Base-by-base conservation (phyloP, 345 rosid genomes). In the Euclidium syriacum region DNA sequence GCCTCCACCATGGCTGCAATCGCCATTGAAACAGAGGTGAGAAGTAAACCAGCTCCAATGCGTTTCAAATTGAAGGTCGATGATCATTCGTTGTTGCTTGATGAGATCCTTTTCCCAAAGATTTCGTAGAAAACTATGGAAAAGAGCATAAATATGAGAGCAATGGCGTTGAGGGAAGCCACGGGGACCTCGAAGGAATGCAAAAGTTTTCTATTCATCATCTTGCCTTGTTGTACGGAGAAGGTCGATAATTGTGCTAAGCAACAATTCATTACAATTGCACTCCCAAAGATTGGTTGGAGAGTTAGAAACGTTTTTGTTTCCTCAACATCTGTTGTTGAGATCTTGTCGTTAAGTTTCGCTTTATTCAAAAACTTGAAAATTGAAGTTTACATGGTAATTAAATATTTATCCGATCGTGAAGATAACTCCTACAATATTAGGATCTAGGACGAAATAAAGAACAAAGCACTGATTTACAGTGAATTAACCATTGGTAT, bases 221-320 rank as follows among this genome's bases (percentile, higher is more conserved):
- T 19, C 67, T 52, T 22, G 65, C 84, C 87, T 78, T 82, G 90
- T 54, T 75, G 68, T 27, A 82, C 82, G 6, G 90, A 77, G 68
- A 82, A 82, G 36, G 90, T 86, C 29, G 54, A 65, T 3, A 87
- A 70, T 52, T 82, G 86, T 22, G 90, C 87, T 3, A 82, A 44
- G 72, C 86, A 84, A 32, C 84, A 77, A 62, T 71, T 84, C 88
- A 77, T 79, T 77, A 78, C 48, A 68, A 86, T 82, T n/a, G 88
- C 80, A 81, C 83, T 70, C 1, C 15, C 77, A 25, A 82, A 86
- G 19, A 84, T 80, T 8, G 95, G 95, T 50, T 62, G 61, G 19
- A 86, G 76, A 33, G 83, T 77, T 3, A 80, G 42, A 72, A 84
- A 79, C 12, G 75, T 67, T 73, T n/a, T 78, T 63, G 83, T 67